These are phyloP conservation scores for Rosa chinensis DNA, from an alignment of 306 rosid genomes.

Conservation along the genomic window DNA sequence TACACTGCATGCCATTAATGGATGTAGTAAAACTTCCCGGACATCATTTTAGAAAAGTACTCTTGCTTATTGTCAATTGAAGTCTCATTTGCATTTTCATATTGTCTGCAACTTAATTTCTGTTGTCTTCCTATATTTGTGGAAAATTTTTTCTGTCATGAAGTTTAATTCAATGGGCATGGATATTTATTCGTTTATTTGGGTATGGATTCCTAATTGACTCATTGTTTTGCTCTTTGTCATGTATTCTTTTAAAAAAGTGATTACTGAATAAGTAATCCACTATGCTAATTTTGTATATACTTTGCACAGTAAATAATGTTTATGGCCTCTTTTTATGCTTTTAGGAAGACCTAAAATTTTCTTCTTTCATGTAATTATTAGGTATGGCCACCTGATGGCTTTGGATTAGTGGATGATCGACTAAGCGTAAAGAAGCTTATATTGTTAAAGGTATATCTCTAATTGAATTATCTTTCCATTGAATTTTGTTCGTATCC, in stretches of 20 bases:
- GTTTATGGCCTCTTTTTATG: neutral
- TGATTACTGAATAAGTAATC: neutral
- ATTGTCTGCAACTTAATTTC: too few species aligned
- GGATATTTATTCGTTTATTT: too few species aligned
- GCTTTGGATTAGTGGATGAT: slow-evolving; percentile 55
- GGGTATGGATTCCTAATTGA: too few species aligned
- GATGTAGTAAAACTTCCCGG: too few species aligned
- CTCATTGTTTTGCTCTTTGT: neutral
- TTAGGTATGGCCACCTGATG: slow-evolving; percentile 81
- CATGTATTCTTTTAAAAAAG: neutral
- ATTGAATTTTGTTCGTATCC: too few species aligned
- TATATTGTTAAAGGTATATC: neutral
- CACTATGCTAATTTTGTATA: neutral
- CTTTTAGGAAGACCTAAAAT: neutral
- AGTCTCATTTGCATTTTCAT: too few species aligned
- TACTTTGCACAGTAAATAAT: neutral
- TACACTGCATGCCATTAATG: too few species aligned
- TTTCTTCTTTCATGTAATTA: slow-evolving; percentile 24
- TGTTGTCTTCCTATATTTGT: too few species aligned
- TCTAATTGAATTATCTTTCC: neutral
- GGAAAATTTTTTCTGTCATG: rapidly evolving
- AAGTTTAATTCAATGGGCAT: rapidly evolving
- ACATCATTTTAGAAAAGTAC: too few species aligned
- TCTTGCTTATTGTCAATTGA: too few species aligned
- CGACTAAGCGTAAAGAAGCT: slow-evolving; percentile 19